Percentiles rank a stretch among this genome's conserved stretches.
Evolutionary conservation across 352 stramenopile species (phyloP).

Genomic region (Sclerospora graminicola): DNA sequence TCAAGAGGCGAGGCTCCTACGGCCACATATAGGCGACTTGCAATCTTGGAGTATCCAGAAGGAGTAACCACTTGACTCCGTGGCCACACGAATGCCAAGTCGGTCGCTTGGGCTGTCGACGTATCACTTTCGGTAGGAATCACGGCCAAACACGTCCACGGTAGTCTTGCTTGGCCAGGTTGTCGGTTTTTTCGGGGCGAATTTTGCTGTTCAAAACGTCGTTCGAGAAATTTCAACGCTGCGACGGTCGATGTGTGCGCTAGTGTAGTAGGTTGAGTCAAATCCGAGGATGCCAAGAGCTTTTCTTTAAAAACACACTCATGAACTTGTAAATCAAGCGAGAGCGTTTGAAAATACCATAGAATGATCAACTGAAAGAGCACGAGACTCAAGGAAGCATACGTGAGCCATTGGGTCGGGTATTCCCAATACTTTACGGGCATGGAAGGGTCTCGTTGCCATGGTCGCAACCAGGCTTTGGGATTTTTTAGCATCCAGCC

Average conservation of each 20-base stretch:
- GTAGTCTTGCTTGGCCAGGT: conserved; percentile 28
- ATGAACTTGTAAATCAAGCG: conserved; percentile 42
- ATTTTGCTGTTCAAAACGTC: conserved; percentile 57
- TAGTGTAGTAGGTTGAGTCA: conserved; percentile 8
- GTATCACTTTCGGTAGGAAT: conserved; percentile 26
- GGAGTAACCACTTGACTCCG: conserved; percentile 37
- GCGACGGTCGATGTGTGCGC: not conserved
- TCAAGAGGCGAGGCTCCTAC: no score
- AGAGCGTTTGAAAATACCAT: conserved; percentile 36
- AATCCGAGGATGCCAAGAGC: conserved; percentile 25
- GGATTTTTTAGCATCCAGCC: no score
- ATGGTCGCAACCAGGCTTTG: no score
- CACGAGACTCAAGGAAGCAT: conserved; percentile 40
- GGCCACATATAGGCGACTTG: conserved; percentile 35
- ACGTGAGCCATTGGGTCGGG: conserved; percentile 52
- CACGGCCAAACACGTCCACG: conserved; percentile 53
- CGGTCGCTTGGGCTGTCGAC: conserved; percentile 17
- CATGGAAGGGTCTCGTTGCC: conserved; percentile 11
- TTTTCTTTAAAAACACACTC: conserved; percentile 59
- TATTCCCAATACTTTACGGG: conserved; percentile 57
- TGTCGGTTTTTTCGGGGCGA: conserved; percentile 11
- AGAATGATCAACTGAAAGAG: conserved; percentile 35
- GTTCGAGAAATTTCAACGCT: conserved; percentile 37
- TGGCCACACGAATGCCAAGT: conserved; percentile 48
- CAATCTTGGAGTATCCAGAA: conserved; percentile 16